Evolutionary conservation across 805 yeast species (phyloP).

Genomic region (Schizosaccharomyces osmophilus): DNA sequence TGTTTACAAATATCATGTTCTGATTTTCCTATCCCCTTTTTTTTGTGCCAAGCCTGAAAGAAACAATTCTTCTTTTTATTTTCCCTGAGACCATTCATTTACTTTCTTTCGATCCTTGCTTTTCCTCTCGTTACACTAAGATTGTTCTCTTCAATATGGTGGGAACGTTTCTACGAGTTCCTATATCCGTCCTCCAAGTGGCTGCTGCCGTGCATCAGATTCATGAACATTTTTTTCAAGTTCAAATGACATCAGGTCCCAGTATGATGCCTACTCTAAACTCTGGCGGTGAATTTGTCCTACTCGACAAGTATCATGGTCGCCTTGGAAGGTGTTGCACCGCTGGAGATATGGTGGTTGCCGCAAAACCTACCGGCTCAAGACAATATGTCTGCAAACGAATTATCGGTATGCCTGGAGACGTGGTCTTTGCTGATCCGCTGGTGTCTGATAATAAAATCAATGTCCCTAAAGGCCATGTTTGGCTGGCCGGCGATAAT

Average conservation of each 20-base stretch:
- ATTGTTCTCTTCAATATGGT: not conserved
- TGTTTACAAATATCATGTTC: too few relatives aligned
- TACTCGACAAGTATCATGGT: slow-evolving; percentile 35
- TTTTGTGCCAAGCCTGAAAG: too few relatives aligned
- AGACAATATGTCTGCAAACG: slow-evolving; percentile 71
- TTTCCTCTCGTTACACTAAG: not conserved
- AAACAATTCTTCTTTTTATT: too few relatives aligned
- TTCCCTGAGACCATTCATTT: not conserved
- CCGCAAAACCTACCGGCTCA: slow-evolving; percentile 75
- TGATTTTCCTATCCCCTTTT: too few relatives aligned
- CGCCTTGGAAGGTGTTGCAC: slow-evolving; percentile 38
- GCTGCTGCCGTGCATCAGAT: not conserved
- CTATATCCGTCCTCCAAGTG: not conserved
- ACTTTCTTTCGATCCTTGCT: not conserved
- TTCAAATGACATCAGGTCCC: not conserved
- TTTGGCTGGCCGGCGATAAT: slow-evolving; percentile 94
- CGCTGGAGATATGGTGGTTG: slow-evolving; percentile 74
- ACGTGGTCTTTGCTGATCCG: slow-evolving; percentile 6
- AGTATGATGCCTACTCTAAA: slow-evolving; percentile 1
- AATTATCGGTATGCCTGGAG: slow-evolving; percentile 61
- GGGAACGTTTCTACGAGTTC: not conserved
- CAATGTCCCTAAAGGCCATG: slow-evolving; percentile 76
- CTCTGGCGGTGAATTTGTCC: slow-evolving; percentile 43
- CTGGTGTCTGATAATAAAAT: slow-evolving; percentile 24
- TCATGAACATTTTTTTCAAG: not conserved